These are phyloP conservation scores for Helianthus annuus DNA, from an alignment of 129 eudicot species.

Conservation along the genomic window DNA sequence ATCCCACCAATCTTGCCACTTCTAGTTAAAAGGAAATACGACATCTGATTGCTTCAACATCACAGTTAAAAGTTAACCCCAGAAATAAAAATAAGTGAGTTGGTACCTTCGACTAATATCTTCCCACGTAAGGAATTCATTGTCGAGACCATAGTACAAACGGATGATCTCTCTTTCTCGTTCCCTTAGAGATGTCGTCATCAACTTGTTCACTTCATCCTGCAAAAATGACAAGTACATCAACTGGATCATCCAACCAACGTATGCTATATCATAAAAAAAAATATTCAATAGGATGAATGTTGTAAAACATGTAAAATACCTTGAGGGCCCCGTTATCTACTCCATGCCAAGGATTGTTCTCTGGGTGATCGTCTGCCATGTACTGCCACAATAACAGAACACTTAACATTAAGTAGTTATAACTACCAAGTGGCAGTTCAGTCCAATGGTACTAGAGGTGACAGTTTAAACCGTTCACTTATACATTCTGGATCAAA, in stretches of 20 bases:
- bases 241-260: neutral
- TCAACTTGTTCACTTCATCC: slow-evolving; percentile 86
- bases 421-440: slow-evolving; percentile 7
- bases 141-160: slow-evolving; percentile 83
- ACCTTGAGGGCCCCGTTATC: slow-evolving; percentile 86
- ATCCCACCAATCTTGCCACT: neutral
- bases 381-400: slow-evolving; percentile 60
- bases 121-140: slow-evolving; percentile 94
- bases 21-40: neutral
- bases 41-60: neutral
- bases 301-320: slow-evolving; percentile 35
- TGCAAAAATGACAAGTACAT: slow-evolving; percentile 37
- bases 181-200: slow-evolving; percentile 59
- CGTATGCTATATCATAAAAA: neutral
- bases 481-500: neutral
- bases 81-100: neutral
- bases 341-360: slow-evolving; percentile 92
- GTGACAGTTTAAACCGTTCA: neutral
- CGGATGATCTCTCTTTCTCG: slow-evolving; percentile 79
- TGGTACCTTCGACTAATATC: slow-evolving; percentile 81
- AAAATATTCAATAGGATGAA: slow-evolving; percentile 20
- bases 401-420: neutral
- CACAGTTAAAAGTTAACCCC: neutral
- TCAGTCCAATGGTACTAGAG: neutral
- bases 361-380: slow-evolving; percentile 78